A percentile compares a stretch with the other conserved stretches of the same genome.
Conservation (phyloP, 139 green algal species). For the Micractinium conductrix region DNA sequence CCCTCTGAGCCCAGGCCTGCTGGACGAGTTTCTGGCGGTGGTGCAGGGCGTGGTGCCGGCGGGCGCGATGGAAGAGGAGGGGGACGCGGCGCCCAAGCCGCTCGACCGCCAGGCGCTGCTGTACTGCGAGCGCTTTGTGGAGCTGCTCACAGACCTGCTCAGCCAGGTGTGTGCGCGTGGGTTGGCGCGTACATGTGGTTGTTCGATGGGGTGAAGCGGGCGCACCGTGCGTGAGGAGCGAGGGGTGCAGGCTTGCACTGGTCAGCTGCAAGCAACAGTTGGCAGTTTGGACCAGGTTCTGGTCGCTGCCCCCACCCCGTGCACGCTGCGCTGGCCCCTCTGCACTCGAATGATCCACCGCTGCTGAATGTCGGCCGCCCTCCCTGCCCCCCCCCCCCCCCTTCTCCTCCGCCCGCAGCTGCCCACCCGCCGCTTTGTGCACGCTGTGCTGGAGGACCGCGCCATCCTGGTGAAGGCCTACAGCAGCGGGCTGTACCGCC, state of each 20-base stretch:
- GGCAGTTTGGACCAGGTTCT: too few relatives aligned
- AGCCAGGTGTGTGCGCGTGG: too few relatives aligned
- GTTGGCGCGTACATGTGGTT: too few relatives aligned
- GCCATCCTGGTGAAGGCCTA: slow-evolving; percentile 83
- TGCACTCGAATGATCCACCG: background rate
- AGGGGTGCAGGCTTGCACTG: too few relatives aligned
- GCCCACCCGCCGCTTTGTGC: slow-evolving; percentile 87
- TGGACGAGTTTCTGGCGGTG: slow-evolving; percentile 75
- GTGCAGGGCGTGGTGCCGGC: slow-evolving; percentile 14
- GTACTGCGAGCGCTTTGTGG: slow-evolving; percentile 90
- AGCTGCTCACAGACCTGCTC: slow-evolving; percentile 93
- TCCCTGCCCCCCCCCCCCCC: background rate
- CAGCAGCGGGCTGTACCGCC: slow-evolving; percentile 53
- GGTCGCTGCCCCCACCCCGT: background rate
- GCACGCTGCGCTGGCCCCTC: background rate
- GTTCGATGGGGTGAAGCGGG: too few relatives aligned
- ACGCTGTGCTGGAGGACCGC: slow-evolving; percentile 82
- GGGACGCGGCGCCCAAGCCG: background rate
- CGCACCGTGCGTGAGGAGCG: too few relatives aligned
- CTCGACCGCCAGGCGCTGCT: slow-evolving; percentile 53
- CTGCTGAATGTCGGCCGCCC: too few relatives aligned
- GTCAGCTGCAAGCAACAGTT: background rate
- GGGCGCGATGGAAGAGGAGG: background rate
- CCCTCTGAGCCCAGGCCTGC: slow-evolving; percentile 56
- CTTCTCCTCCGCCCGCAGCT: slow-evolving; percentile 51